Evolutionary conservation across 306 rosid species (phyloP).

Genomic region (Adenanthera pavonina): DNA sequence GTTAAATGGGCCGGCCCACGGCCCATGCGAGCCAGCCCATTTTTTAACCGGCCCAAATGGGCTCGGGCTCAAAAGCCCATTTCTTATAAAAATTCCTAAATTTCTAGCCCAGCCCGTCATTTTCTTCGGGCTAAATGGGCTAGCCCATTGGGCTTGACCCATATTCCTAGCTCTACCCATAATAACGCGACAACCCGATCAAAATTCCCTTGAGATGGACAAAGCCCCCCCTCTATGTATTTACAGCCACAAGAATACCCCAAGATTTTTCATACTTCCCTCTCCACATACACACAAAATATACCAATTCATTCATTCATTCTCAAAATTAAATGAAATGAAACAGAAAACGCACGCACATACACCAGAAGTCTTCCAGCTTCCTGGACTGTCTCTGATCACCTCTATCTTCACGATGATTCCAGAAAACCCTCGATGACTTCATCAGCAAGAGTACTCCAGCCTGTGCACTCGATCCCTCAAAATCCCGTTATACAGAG

Average conservation of each 20-base stretch:
- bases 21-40: too few relatives aligned
- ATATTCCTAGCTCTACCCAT: too few relatives aligned
- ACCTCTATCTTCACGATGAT: neutral
- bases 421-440: neutral
- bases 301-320: neutral
- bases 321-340: neutral
- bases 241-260: slow-evolving; percentile 37
- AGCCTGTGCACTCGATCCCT: slow-evolving; percentile 40
- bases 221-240: neutral
- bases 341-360: neutral
- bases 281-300: slow-evolving; percentile 35
- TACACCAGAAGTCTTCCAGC: neutral
- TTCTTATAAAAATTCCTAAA: too few relatives aligned
- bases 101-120: too few relatives aligned
- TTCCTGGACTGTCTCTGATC: neutral
- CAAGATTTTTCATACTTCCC: slow-evolving; percentile 23
- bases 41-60: too few relatives aligned
- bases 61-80: too few relatives aligned
- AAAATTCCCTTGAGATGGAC: slow-evolving; percentile 18
- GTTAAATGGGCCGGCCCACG: too few relatives aligned
- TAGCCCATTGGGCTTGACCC: too few relatives aligned
- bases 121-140: too few relatives aligned
- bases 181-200: neutral
- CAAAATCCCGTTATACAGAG: slow-evolving; percentile 50
- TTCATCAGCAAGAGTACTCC: slow-evolving; percentile 39